Evolutionary conservation across 2,329 filamentous ascomycete species (phyloP).

Genomic region (Parafenestella ontariensis): DNA sequence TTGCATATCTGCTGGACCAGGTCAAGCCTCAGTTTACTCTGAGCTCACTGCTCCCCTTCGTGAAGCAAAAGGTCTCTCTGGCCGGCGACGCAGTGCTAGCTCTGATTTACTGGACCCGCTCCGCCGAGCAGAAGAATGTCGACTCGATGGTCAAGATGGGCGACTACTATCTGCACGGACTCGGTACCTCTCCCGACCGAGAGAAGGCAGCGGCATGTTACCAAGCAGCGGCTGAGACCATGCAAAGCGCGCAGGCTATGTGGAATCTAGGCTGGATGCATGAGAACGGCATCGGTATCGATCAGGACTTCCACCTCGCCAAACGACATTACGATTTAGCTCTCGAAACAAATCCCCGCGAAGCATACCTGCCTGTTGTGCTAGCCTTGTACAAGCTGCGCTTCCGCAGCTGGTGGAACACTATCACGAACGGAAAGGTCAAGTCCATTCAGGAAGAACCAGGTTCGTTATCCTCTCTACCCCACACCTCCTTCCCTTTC

Average conservation of each 20-base stretch:
- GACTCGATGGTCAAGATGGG: slow-evolving; percentile 98
- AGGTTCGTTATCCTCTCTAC: slow-evolving; percentile 59
- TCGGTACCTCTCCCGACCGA: slow-evolving; percentile 72
- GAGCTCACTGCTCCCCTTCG: slow-evolving; percentile 59
- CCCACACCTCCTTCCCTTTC: background rate
- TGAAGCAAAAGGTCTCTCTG: slow-evolving; percentile 52
- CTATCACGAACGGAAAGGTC: slow-evolving; percentile 84
- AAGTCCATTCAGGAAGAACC: slow-evolving; percentile 93
- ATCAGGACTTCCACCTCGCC: slow-evolving; percentile 95
- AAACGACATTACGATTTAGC: slow-evolving; percentile 96
- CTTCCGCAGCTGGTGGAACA: slow-evolving; percentile 91
- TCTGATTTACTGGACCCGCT: slow-evolving; percentile 93
- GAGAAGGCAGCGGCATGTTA: slow-evolving; percentile 95
- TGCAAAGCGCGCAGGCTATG: slow-evolving; percentile 91
- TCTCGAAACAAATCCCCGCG: slow-evolving; percentile 80
- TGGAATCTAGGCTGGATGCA: slow-evolving; percentile 99
- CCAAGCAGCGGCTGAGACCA: slow-evolving; percentile 86
- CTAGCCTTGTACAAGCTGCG: slow-evolving; percentile 86
- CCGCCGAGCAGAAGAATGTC: slow-evolving; percentile 89
- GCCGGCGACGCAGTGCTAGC: slow-evolving; percentile 71
- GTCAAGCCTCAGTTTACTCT: slow-evolving; percentile 58
- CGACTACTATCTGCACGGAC: slow-evolving; percentile 89
- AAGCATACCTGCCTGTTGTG: slow-evolving; percentile 92
- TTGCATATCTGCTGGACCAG: slow-evolving; percentile 84
- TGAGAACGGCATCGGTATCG: slow-evolving; percentile 90